These are phyloP conservation scores for Pseudocercospora fuligena DNA, from an alignment of 2,329 filamentous ascomycete genomes.

Conservation along the genomic window DNA sequence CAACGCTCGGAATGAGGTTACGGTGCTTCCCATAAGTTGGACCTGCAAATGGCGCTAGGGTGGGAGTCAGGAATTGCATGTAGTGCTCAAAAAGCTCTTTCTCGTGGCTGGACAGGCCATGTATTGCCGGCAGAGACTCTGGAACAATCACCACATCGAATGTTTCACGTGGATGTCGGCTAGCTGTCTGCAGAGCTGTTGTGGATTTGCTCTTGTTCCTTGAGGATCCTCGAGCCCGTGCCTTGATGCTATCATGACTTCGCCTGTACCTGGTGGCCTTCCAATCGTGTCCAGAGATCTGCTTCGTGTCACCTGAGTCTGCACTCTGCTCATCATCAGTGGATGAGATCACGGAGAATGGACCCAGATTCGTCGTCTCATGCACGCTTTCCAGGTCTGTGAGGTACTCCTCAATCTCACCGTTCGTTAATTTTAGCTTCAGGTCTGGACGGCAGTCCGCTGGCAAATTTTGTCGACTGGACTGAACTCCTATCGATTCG, in stretches of 20 bases:
- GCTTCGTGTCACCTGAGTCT: too few relatives aligned
- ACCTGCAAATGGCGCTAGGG: neutral
- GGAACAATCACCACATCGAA: neutral
- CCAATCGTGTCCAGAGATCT: too few relatives aligned
- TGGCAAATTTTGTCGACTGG: neutral
- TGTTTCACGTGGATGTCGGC: too few relatives aligned
- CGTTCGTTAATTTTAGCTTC: neutral
- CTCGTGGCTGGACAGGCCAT: neutral
- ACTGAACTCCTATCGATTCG: neutral
- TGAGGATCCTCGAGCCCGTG: too few relatives aligned
- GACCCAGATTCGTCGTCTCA: neutral
- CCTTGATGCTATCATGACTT: too few relatives aligned
- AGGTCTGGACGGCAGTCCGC: neutral
- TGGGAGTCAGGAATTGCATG: neutral
- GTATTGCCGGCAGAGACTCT: neutral
- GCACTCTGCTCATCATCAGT: neutral
- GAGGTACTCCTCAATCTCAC: conserved; percentile 6
- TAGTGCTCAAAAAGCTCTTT: neutral
- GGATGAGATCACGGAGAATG: conserved; percentile 2
- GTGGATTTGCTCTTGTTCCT: neutral
- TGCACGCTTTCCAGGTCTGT: neutral
- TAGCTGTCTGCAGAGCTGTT: neutral
- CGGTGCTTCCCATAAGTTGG: neutral
- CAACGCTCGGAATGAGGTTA: neutral
- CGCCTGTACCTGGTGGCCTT: too few relatives aligned